phyloP scores from a whole-genome alignment of 495 filamentous ascomycete species.

The Talaromyces adpressus region DNA sequence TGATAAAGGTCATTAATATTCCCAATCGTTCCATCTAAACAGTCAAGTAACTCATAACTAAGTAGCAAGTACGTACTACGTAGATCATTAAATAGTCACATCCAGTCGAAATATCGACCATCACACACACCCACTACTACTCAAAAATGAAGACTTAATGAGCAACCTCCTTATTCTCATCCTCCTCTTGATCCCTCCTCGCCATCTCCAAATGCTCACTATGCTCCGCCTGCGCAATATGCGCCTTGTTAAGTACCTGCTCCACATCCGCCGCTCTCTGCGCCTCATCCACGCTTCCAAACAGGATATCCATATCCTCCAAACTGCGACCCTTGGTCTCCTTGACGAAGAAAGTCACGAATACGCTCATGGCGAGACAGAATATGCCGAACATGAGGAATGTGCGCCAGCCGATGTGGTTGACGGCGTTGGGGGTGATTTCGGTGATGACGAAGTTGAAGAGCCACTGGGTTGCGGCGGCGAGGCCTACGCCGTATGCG shows the following conservation, averaged over 20 bases:
- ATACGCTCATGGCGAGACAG: slow-evolving; percentile 27
- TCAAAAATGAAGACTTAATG: background rate
- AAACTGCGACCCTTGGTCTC: slow-evolving; percentile 52
- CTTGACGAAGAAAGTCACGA: slow-evolving; percentile 46
- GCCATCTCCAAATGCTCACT: slow-evolving; percentile 9
- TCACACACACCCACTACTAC: background rate
- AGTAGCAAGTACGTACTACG: background rate
- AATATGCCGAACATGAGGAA: slow-evolving; percentile 53
- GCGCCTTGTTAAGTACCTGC: slow-evolving; percentile 29
- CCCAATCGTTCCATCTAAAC: no score
- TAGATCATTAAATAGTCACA: background rate
- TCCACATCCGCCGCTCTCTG: slow-evolving; percentile 34
- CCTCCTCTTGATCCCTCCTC: background rate
- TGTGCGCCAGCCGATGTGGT: slow-evolving; percentile 42
- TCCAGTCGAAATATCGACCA: background rate
- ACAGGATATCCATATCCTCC: slow-evolving; percentile 44
- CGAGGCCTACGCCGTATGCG: slow-evolving; percentile 62
- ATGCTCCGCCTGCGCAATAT: slow-evolving; percentile 21
- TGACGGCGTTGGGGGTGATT: slow-evolving; percentile 30
- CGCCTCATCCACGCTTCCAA: slow-evolving; percentile 31
- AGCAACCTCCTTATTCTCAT: background rate
- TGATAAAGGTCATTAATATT: no score
- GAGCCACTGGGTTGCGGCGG: slow-evolving; percentile 47
- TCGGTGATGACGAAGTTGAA: slow-evolving; percentile 40
- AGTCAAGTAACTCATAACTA: background rate